Conservation (phyloP, 345 rosid genomes). For the Eutrema heterophyllum region DNA sequence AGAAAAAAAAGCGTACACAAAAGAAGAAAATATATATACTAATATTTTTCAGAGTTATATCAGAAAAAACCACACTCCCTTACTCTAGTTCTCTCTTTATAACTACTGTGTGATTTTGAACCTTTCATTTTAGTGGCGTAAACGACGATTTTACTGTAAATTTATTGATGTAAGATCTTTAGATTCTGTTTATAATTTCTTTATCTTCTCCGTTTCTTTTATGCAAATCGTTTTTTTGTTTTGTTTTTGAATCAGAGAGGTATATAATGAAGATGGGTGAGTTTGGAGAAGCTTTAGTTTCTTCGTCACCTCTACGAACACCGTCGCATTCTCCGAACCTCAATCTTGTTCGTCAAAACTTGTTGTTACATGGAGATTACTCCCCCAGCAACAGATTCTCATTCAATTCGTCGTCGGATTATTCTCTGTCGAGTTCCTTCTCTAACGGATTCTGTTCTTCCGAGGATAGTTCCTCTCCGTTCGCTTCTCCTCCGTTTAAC, state of each 20-base stretch:
- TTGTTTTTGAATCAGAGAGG: background rate
- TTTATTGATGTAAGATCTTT: no score
- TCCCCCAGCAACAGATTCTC: slow-evolving; percentile 34
- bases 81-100: background rate
- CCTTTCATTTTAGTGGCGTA: slow-evolving; percentile 3
- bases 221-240: background rate
- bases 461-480: slow-evolving; percentile 35
- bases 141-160: background rate
- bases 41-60: background rate
- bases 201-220: background rate
- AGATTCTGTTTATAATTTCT: no score
- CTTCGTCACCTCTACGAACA: slow-evolving; percentile 3
- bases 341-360: background rate
- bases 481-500: slow-evolving; percentile 32
- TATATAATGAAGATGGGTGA: slow-evolving; percentile 19
- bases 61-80: background rate
- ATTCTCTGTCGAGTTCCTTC: slow-evolving; percentile 38
- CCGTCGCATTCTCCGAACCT: slow-evolving; percentile 12
- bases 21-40: background rate
- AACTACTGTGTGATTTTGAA: background rate
- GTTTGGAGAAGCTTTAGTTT: slow-evolving; percentile 7
- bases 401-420: slow-evolving; percentile 25
- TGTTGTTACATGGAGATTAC: slow-evolving; percentile 10
- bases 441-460: slow-evolving; percentile 37
- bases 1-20: background rate